Conservation (phyloP, 306 rosid species). For the Medicago truncatula region DNA sequence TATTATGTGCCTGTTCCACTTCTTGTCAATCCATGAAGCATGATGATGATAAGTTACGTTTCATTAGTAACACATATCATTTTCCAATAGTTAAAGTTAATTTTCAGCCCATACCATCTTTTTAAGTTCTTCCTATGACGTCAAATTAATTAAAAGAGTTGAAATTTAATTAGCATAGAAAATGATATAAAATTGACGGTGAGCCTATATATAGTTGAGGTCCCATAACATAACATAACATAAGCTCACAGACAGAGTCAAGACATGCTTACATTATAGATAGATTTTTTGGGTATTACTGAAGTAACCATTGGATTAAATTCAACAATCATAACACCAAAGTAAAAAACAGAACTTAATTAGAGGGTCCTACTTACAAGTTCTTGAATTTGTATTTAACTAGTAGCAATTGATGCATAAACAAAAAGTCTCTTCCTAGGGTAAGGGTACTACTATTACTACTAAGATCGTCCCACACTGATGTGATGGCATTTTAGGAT, state of each 20-base stretch:
- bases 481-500: constrained; percentile 30
- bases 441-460: neutral
- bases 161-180: constrained; percentile 29
- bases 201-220: neutral
- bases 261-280: neutral
- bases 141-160: constrained; percentile 15
- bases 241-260: too few species aligned
- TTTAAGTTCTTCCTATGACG: neutral
- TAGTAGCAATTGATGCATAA: constrained; percentile 13
- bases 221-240: too few species aligned
- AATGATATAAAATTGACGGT: neutral
- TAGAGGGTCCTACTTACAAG: constrained; percentile 37
- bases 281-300: constrained; percentile 18
- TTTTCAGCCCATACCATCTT: neutral
- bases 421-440: constrained; percentile 5
- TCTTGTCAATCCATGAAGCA: constrained; percentile 17
- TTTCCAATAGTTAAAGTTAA: neutral
- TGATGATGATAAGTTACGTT: neutral
- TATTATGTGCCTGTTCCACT: neutral
- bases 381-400: neutral
- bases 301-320: constrained; percentile 29
- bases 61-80: neutral
- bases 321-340: constrained; percentile 32
- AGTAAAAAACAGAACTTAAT: constrained; percentile 25
- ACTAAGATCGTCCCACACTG: constrained; percentile 23